These are phyloP conservation scores for Musa itinerans DNA, from an alignment of 176 grass and related monocot genomes.

Conservation along the genomic window DNA sequence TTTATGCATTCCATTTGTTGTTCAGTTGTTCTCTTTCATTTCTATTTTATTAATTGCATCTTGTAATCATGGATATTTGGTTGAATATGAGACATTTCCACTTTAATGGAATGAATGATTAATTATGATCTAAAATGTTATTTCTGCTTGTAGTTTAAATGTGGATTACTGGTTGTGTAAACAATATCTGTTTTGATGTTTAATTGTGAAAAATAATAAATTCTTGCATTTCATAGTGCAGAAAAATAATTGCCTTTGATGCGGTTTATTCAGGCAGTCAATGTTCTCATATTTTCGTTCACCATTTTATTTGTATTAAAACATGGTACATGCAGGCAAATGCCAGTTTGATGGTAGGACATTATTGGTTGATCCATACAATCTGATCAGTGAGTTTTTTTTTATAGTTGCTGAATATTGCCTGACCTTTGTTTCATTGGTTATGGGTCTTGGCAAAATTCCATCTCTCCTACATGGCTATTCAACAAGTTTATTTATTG, in stretches of 20 bases:
- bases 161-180: too few relatives aligned
- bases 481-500: not conserved
- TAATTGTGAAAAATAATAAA: too few relatives aligned
- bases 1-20: not conserved
- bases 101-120: too few relatives aligned
- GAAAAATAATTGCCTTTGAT: too few relatives aligned
- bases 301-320: too few relatives aligned
- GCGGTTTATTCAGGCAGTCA: too few relatives aligned
- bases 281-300: too few relatives aligned
- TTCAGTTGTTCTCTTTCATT: not conserved
- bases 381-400: not conserved
- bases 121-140: too few relatives aligned
- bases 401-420: not conserved
- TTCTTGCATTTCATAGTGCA: too few relatives aligned
- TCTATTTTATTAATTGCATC: not conserved
- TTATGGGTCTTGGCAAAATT: not conserved
- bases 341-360: not conserved
- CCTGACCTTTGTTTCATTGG: not conserved
- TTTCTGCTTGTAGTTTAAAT: too few relatives aligned
- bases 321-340: not conserved
- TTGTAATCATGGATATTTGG: not conserved
- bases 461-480: not conserved
- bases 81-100: not conserved
- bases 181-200: too few relatives aligned
- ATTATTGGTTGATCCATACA: not conserved